Percentiles rank a stretch among this genome's conserved stretches.
phyloP scores from a whole-genome alignment of 2,329 filamentous ascomycete genomes.

The Emydomyces testavorans region DNA sequence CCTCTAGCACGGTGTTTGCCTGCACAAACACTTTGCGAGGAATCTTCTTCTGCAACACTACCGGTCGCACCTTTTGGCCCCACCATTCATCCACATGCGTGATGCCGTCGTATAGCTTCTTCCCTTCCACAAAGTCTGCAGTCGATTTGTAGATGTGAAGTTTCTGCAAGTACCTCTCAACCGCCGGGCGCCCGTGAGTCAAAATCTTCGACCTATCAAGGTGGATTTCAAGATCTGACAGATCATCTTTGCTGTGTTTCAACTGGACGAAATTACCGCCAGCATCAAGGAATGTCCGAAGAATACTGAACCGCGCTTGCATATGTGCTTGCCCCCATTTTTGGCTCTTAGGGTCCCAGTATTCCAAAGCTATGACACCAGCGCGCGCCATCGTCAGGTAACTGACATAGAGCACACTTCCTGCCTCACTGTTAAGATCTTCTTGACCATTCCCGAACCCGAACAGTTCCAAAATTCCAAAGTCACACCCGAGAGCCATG shows the following conservation, averaged over 20 bases:
- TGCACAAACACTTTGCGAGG: constrained; percentile 71
- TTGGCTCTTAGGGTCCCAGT: constrained; percentile 81
- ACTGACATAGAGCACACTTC: constrained; percentile 74
- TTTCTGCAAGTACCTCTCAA: constrained; percentile 79
- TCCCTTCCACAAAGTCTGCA: constrained; percentile 68
- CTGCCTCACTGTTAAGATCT: constrained; percentile 64
- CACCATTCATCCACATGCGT: constrained; percentile 77
- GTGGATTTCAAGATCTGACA: constrained; percentile 70
- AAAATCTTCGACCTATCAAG: constrained; percentile 80
- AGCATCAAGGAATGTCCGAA: constrained; percentile 64
- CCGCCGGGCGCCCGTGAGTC: constrained; percentile 66
- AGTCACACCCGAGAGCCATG: constrained; percentile 83
- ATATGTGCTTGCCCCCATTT: constrained; percentile 94
- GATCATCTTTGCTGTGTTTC: constrained; percentile 58
- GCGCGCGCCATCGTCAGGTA: constrained; percentile 92
- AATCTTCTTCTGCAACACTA: constrained; percentile 50
- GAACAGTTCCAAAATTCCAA: constrained; percentile 78
- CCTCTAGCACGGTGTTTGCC: constrained; percentile 67
- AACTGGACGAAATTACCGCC: constrained; percentile 80
- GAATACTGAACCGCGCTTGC: constrained; percentile 80
- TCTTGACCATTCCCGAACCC: constrained; percentile 69
- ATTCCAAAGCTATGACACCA: constrained; percentile 78
- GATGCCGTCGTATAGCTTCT: constrained; percentile 69
- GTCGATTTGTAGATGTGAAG: constrained; percentile 87
- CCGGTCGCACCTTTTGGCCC: constrained; percentile 60